A percentile compares a stretch with the other conserved stretches of the same genome.
Conservation (phyloP, 306 rosid species). For the Corylus heterophylla region DNA sequence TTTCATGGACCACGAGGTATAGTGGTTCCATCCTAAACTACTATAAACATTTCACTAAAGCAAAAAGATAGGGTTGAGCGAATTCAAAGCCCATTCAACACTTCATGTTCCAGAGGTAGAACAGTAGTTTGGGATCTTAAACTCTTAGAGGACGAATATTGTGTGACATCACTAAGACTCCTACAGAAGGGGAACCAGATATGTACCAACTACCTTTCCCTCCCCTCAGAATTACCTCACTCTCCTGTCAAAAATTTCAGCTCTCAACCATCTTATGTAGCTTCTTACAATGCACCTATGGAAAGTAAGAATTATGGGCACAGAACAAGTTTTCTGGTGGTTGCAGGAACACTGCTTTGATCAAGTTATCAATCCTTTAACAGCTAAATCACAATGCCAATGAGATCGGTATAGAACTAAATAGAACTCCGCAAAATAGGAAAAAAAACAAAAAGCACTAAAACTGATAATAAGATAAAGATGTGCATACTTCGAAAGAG, state of each 20-base stretch:
- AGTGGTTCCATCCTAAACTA: neutral
- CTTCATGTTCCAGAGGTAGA: neutral
- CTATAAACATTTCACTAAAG: neutral
- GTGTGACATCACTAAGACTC: neutral
- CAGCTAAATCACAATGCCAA: neutral
- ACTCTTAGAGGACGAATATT: neutral
- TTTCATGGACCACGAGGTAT: neutral
- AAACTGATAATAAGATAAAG: conserved; percentile 10
- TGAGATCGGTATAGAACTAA: neutral
- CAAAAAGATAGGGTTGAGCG: neutral
- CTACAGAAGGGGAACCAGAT: neutral
- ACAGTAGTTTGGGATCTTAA: neutral
- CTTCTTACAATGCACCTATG: neutral
- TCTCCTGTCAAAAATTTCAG: neutral
- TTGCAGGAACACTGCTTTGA: neutral
- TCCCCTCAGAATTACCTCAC: neutral
- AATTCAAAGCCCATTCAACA: neutral
- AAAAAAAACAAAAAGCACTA: neutral
- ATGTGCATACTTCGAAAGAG: conserved; percentile 78
- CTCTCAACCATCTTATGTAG: neutral
- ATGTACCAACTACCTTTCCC: neutral
- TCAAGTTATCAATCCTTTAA: neutral
- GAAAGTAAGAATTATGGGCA: neutral
- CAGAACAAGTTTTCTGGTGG: neutral
- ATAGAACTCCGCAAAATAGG: neutral